Percentiles rank a stretch among this genome's conserved stretches.
Conservation (phyloP, 257 asterid genomes). For the Solanum bulbocastanum region DNA sequence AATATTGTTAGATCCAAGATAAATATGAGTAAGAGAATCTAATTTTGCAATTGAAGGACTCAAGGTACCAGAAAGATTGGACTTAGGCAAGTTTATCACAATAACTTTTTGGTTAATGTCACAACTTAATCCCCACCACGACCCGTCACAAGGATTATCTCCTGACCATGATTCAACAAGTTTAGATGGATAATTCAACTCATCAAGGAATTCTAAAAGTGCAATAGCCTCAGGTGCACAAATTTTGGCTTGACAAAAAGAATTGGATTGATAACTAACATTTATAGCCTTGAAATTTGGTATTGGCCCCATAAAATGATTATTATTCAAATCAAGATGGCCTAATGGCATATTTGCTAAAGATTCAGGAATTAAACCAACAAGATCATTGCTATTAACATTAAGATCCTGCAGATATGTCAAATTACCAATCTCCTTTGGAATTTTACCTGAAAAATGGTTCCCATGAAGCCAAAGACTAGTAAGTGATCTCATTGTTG, state of each 20-base stretch:
- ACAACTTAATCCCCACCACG: slow-evolving; percentile 77
- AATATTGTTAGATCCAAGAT: slow-evolving; percentile 50
- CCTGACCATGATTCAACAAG: slow-evolving; percentile 73
- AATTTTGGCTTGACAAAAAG: slow-evolving; percentile 38
- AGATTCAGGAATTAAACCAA: slow-evolving; percentile 58
- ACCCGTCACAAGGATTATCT: slow-evolving; percentile 47
- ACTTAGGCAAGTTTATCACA: slow-evolving; percentile 42
- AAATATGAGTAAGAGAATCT: slow-evolving; percentile 45
- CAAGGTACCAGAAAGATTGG: slow-evolving; percentile 53
- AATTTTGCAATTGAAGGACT: slow-evolving; percentile 59
- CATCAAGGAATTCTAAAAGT: slow-evolving; percentile 64
- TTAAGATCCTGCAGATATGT: slow-evolving; percentile 47
- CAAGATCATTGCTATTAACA: slow-evolving; percentile 64
- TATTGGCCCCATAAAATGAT: slow-evolving; percentile 68
- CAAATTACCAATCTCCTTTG: slow-evolving; percentile 43
- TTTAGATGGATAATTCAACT: slow-evolving; percentile 51
- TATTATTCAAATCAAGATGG: slow-evolving; percentile 65
- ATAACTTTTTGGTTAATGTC: slow-evolving; percentile 31
- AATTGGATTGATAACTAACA: slow-evolving; percentile 36
- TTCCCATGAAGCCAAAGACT: slow-evolving; percentile 90
- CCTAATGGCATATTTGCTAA: slow-evolving; percentile 36
- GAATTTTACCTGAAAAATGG: slow-evolving; percentile 74
- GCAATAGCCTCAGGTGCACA: slow-evolving; percentile 64
- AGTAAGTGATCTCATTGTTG: slow-evolving; percentile 56
- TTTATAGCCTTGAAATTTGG: slow-evolving; percentile 57